Evolutionary conservation across 208 protist species (phyloP).

Genomic region (Acanthamoeba royreba): DNA sequence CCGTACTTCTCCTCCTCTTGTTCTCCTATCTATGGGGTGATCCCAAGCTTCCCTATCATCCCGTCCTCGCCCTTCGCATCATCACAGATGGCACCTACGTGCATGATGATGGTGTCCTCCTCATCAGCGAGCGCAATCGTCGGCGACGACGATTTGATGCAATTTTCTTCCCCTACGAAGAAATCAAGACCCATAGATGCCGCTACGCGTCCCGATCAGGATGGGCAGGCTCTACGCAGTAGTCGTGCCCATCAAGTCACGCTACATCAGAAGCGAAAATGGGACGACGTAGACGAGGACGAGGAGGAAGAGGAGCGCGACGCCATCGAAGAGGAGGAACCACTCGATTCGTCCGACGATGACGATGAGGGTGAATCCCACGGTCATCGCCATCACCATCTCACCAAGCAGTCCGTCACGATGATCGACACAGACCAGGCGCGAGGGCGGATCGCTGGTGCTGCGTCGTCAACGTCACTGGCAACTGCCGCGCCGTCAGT

Average conservation of each 20-base stretch:
- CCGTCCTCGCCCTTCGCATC: no score
- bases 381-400: no score
- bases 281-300: neutral
- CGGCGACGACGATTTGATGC: neutral
- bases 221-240: no score
- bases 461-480: no score
- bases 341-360: neutral
- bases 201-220: no score
- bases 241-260: no score
- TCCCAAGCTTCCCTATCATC: no score
- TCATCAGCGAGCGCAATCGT: neutral
- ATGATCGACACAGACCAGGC: neutral
- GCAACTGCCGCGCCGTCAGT: neutral
- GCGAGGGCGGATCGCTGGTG: no score
- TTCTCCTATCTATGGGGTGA: no score
- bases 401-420: neutral
- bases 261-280: neutral
- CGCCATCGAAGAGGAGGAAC: neutral
- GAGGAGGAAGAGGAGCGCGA: neutral
- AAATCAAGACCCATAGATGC: neutral
- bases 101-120: no score
- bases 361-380: slow-evolving; percentile 24
- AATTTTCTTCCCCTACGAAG: neutral
- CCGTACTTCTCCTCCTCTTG: neutral
- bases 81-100: no score